Conservation (phyloP, 495 filamentous ascomycete genomes). For the Xanthoparmelia taractica region DNA sequence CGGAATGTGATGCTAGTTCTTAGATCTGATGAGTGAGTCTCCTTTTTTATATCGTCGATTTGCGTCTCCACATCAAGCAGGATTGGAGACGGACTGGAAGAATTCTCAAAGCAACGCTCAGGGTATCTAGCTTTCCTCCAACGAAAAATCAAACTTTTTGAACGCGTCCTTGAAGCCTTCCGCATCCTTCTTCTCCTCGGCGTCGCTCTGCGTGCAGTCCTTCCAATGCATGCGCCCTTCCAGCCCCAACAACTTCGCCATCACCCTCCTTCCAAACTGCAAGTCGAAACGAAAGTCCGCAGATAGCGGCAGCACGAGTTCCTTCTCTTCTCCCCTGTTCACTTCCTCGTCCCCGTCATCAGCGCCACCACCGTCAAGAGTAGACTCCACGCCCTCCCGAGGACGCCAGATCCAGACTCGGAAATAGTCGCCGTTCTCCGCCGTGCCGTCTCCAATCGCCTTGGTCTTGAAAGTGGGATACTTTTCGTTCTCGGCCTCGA, state of each 20-base stretch:
- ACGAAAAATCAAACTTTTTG: constrained; percentile 72
- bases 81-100: neutral
- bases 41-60: neutral
- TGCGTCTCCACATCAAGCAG: neutral
- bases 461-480: constrained; percentile 48
- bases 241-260: constrained; percentile 77
- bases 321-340: constrained; percentile 35
- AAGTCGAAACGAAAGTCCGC: constrained; percentile 51
- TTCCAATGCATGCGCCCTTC: constrained; percentile 71
- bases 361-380: constrained; percentile 30
- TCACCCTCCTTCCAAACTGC: constrained; percentile 66
- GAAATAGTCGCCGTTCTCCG: constrained; percentile 66
- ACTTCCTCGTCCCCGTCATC: constrained; percentile 16
- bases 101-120: neutral
- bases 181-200: constrained; percentile 74
- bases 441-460: constrained; percentile 36
- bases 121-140: constrained; percentile 31
- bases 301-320: constrained; percentile 45
- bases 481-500: constrained; percentile 68
- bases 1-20: neutral
- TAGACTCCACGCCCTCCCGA: constrained; percentile 25
- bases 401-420: constrained; percentile 70
- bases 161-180: constrained; percentile 77
- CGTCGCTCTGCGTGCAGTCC: constrained; percentile 66
- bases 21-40: neutral